Evolutionary conservation across 768 basidiomycete species (phyloP).

Genomic region (Pulveroboletus sp.): DNA sequence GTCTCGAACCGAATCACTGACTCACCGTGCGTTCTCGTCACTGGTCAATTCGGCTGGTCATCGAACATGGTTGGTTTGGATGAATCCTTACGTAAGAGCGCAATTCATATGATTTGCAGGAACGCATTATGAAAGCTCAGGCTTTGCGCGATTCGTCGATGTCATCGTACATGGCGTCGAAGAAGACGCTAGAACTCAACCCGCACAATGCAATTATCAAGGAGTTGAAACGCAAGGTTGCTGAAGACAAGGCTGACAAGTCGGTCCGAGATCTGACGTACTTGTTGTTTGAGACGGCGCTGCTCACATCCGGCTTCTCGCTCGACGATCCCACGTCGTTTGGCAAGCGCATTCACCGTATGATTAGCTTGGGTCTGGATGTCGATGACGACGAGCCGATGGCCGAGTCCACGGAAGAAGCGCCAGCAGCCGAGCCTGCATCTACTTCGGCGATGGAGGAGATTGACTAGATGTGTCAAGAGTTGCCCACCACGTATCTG

Average conservation of each 20-base stretch:
- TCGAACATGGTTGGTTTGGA: slow-evolving; percentile 81
- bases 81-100: background rate
- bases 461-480: slow-evolving; percentile 62
- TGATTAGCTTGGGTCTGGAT: slow-evolving; percentile 90
- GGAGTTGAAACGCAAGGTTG: slow-evolving; percentile 92
- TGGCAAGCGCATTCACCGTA: slow-evolving; percentile 93
- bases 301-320: slow-evolving; percentile 92
- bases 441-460: slow-evolving; percentile 93
- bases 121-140: slow-evolving; percentile 99
- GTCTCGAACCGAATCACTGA: slow-evolving; percentile 97
- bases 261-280: slow-evolving; percentile 95
- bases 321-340: slow-evolving; percentile 94
- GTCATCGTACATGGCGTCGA: slow-evolving; percentile 99
- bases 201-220: slow-evolving; percentile 88
- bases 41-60: slow-evolving; percentile 99
- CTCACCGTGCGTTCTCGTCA: slow-evolving; percentile 95
- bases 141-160: slow-evolving; percentile 93
- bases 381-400: slow-evolving; percentile 68
- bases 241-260: slow-evolving; percentile 98
- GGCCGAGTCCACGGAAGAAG: slow-evolving; percentile 37
- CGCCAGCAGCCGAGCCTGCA: slow-evolving; percentile 55
- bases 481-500: slow-evolving; percentile 20
- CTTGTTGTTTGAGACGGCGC: slow-evolving; percentile 94
- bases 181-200: slow-evolving; percentile 98
- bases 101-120: slow-evolving; percentile 37